Conservation (phyloP, 148 eudicot genomes). For the Vaccinium macrocarpon region DNA sequence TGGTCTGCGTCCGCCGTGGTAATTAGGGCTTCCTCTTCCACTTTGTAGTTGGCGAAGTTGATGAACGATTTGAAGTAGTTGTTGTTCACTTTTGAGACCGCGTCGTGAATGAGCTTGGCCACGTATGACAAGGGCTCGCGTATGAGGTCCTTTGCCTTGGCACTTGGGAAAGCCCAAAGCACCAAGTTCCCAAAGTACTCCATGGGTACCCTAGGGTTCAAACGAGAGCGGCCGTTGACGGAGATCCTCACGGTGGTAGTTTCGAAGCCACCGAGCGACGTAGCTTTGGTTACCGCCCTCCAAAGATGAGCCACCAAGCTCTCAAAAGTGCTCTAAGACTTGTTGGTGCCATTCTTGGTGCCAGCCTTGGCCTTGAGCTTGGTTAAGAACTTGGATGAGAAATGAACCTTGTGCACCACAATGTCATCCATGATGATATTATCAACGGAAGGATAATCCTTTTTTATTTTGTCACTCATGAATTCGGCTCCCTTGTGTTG, state of each 20-base stretch:
- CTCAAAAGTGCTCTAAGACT: conserved; percentile 37
- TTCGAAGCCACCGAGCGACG: conserved; percentile 20
- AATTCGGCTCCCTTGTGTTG: conserved; percentile 36
- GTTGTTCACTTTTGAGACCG: conserved; percentile 30
- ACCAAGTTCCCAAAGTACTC: conserved; percentile 47
- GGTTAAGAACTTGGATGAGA: conserved; percentile 28
- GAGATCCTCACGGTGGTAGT: conserved; percentile 34
- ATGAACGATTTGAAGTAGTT: conserved; percentile 45
- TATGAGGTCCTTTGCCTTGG: conserved; percentile 33
- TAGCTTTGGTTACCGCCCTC: conserved; percentile 40
- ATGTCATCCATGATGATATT: conserved; percentile 12
- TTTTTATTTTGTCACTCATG: conserved; percentile 8
- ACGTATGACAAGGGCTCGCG: conserved; percentile 24
- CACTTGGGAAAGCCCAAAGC: conserved; percentile 40
- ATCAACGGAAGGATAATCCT: conserved; percentile 10
- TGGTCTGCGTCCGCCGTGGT: conserved; percentile 27
- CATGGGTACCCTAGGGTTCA: conserved; percentile 28
- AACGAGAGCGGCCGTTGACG: conserved; percentile 34
- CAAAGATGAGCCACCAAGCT: conserved; percentile 47
- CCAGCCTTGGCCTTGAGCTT: conserved; percentile 41
- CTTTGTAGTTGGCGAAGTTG: conserved; percentile 34
- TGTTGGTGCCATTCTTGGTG: conserved; percentile 17
- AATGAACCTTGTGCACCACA: conserved; percentile 34
- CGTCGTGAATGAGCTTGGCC: conserved; percentile 37
- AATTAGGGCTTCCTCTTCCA: conserved; percentile 28